Evolutionary conservation across 108 stramenopile genomes (phyloP).

Genomic region (Nitzschia palea): DNA sequence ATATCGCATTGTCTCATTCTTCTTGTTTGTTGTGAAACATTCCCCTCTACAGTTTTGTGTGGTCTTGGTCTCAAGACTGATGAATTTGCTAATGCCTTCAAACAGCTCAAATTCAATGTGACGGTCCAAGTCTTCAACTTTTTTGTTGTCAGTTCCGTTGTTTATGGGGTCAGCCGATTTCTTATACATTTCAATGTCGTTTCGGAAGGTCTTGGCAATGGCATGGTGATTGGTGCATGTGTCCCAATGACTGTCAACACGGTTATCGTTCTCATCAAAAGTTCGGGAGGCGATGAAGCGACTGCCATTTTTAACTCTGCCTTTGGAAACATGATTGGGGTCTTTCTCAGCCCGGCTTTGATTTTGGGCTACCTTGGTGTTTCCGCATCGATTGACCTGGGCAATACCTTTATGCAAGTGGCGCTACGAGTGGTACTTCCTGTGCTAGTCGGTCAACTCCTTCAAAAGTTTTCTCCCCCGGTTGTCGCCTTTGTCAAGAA

Average conservation of each 20-base stretch:
- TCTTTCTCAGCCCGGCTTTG: constrained; percentile 61
- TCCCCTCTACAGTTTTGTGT: constrained; percentile 55
- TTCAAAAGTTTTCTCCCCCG: constrained; percentile 33
- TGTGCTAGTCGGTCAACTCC: constrained; percentile 52
- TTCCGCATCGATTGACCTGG: constrained; percentile 29
- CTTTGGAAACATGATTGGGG: constrained; percentile 66
- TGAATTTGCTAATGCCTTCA: constrained; percentile 79
- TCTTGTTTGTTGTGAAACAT: no score
- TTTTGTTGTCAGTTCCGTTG: constrained; percentile 58
- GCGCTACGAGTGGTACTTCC: constrained; percentile 59
- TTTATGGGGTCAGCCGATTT: constrained; percentile 58
- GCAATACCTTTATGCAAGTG: constrained; percentile 49
- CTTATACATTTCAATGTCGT: constrained; percentile 44
- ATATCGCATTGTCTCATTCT: no score
- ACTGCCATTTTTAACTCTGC: constrained; percentile 78
- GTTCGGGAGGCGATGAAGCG: constrained; percentile 80
- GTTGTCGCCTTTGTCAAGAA: constrained; percentile 43
- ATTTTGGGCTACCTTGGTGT: constrained; percentile 67
- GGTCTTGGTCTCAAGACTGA: constrained; percentile 80
- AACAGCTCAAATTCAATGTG: constrained; percentile 64
- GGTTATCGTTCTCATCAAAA: constrained; percentile 78
- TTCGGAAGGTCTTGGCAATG: constrained; percentile 61
- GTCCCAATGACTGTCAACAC: constrained; percentile 86
- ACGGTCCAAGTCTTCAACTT: constrained; percentile 80
- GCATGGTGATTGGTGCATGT: constrained; percentile 74